phyloP scores from a whole-genome alignment of 306 rosid species.

The Acacia melanoxylon region DNA sequence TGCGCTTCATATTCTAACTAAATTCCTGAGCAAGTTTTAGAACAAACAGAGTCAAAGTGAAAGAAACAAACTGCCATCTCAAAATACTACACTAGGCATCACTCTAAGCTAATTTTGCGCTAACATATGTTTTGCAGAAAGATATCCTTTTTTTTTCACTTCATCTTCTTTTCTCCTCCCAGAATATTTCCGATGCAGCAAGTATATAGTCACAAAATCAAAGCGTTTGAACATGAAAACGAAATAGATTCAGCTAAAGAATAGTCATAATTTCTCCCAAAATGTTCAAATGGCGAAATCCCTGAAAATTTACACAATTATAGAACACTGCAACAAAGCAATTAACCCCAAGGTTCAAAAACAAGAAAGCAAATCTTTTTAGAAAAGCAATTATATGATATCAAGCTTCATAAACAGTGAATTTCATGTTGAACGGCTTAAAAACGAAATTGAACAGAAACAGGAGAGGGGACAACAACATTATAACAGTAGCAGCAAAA shows the following conservation, averaged over 20 bases:
- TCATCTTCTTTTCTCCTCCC: not conserved
- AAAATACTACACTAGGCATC: not conserved
- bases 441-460: not conserved
- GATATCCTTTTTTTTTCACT: not conserved
- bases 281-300: not conserved
- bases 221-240: not conserved
- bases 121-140: slow-evolving; percentile 1
- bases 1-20: slow-evolving; percentile 72
- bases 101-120: not conserved
- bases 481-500: not conserved
- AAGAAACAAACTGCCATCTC: slow-evolving; percentile 18
- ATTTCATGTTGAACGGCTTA: not conserved
- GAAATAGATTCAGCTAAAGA: not conserved
- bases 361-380: not conserved
- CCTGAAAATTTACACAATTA: not conserved
- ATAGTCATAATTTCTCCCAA: not conserved
- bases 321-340: not conserved
- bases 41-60: slow-evolving; percentile 25
- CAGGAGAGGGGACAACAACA: not conserved
- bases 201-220: not conserved
- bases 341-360: not conserved
- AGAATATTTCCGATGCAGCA: not conserved
- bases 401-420: not conserved
- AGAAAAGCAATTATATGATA: not conserved
- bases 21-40: not conserved